Evolutionary conservation across 78 protist genomes (phyloP).

Genomic region (Monocercomonoides exilis): DNA sequence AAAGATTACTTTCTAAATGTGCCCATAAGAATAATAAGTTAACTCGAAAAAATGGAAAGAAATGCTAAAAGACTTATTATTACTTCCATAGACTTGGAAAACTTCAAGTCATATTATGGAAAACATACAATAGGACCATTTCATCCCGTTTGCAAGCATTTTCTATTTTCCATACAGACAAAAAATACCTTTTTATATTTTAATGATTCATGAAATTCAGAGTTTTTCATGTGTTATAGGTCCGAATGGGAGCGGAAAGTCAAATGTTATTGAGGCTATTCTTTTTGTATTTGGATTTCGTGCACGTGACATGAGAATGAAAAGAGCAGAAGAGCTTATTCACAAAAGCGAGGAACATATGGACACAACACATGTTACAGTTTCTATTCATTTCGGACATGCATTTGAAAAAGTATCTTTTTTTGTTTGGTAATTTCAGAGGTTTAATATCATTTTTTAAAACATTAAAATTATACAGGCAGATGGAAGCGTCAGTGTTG

Average conservation of each 20-base stretch:
- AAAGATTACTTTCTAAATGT: no score
- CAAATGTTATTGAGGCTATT: constrained; percentile 97
- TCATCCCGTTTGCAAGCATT: neutral
- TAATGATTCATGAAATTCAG: constrained; percentile 10
- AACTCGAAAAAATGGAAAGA: no score
- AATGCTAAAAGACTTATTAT: neutral
- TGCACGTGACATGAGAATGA: constrained; percentile 81
- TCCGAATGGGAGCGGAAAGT: constrained; percentile 99
- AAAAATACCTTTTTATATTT: no score
- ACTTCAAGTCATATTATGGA: constrained; percentile 2
- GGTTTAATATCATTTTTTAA: no score
- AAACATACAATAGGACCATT: neutral
- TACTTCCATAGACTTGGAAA: neutral
- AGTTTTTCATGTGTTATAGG: constrained; percentile 92
- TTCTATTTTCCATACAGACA: no score
- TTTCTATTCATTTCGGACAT: constrained; percentile 76
- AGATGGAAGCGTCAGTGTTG: no score
- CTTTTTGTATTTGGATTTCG: constrained; percentile 94
- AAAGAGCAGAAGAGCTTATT: constrained; percentile 83
- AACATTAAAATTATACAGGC: no score
- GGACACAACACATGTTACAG: constrained; percentile 54
- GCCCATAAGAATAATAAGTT: no score
- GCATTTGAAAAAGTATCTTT: neutral
- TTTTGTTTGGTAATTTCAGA: neutral
- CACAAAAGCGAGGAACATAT: constrained; percentile 76